Evolutionary conservation across 2,329 filamentous ascomycete genomes (phyloP).

Genomic region (Diplocarpon rosae): DNA sequence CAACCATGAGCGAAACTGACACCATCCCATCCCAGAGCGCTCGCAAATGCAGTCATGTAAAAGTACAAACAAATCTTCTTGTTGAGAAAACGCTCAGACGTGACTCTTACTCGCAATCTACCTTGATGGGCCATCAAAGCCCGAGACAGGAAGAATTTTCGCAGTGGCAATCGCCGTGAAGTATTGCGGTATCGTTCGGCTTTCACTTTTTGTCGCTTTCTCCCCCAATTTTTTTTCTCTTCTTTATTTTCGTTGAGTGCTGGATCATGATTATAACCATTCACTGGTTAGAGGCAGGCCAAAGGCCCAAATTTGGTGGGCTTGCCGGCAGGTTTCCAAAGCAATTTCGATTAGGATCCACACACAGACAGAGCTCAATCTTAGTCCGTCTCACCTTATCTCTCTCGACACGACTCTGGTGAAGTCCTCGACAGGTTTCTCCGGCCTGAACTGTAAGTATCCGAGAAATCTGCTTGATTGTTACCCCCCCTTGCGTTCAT

Average conservation of each 20-base stretch:
- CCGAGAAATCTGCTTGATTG: background rate
- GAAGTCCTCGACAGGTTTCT: background rate
- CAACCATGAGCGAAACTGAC: slow-evolving; percentile 7
- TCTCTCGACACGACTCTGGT: slow-evolving; percentile 4
- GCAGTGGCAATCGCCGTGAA: background rate
- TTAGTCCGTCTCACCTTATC: background rate
- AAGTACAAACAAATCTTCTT: slow-evolving; percentile 19
- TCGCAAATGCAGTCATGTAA: slow-evolving; percentile 24
- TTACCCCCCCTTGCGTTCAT: slow-evolving; percentile 52
- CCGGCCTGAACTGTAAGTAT: background rate
- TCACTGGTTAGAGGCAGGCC: too few relatives aligned
- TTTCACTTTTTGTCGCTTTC: too few relatives aligned
- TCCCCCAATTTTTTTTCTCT: too few relatives aligned
- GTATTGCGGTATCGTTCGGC: too few relatives aligned
- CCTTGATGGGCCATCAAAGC: slow-evolving; percentile 4
- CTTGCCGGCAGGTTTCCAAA: background rate
- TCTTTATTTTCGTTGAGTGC: too few relatives aligned
- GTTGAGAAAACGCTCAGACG: slow-evolving; percentile 4
- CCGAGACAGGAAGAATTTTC: slow-evolving; percentile 2
- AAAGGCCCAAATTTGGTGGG: too few relatives aligned
- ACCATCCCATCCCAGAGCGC: slow-evolving; percentile 14
- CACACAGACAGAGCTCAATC: background rate
- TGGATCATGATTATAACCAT: too few relatives aligned
- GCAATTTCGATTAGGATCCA: background rate
- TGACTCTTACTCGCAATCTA: slow-evolving; percentile 1